Base-by-base conservation (phyloP, 257 asterid genomes). In the Solanum chilense region DNA sequence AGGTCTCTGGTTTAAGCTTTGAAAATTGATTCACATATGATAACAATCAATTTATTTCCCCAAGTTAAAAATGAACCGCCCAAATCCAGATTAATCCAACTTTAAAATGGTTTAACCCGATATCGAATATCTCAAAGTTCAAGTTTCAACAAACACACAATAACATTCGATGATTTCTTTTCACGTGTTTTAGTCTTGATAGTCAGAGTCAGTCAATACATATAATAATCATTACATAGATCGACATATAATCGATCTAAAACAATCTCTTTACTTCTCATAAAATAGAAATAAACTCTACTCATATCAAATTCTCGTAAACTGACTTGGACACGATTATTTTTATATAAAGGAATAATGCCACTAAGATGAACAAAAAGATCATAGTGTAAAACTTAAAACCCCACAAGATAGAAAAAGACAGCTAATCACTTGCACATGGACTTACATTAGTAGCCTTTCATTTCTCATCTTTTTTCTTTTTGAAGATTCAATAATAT, bases 391-490 rank as follows among this genome's bases (percentile, higher is more conserved):
- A 12, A 60, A 62, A 62, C 15, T 56, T 10, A 1, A 45, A 80
- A 80, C 84, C 68, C 85, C 85, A 27, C 44, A 80, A 80, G 29
- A 18, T 9, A 9, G 29, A 80, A 47, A 80, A 29, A 80, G 69
- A 81, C 85, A 49, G 20, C 85, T 49, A 47, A 49, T 49, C 44
- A 81, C 44, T 81, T 81, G 45, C 45, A 80, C 85, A 18, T 78
- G 85, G 33, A 47, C 82, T 37, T 21, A 5, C 85, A 81, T 49
- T 81, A 29, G 20, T n/a, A 68, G 86, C 91, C 90, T 45, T 88
- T 87, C 87, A 23, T 90, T 88, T 69, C 83, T 88, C 76, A 90
- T 88, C 86, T 80, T 78, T 58, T 58, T 25, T 5, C 7, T 37
- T 37, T 37, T 37, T 37, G 9, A 7, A 78, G 78, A 83, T 83